phyloP scores from a whole-genome alignment of 805 yeast genomes.

The Cyberlindnera galapagoensis region DNA sequence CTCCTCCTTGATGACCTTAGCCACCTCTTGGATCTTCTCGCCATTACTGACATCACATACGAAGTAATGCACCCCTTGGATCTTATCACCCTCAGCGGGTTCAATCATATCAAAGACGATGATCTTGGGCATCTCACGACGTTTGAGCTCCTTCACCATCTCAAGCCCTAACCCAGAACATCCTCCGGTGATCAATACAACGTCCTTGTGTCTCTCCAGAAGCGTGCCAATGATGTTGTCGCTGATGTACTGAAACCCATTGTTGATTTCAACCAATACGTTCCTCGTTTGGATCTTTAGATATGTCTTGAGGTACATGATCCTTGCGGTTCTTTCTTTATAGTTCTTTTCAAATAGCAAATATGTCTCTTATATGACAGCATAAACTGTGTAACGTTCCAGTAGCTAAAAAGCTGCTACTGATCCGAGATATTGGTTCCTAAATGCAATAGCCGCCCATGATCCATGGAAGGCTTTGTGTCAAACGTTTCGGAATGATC shows the following conservation, averaged over 20 bases:
- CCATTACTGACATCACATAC: slow-evolving; percentile 64
- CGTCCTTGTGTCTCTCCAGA: slow-evolving; percentile 48
- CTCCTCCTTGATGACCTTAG: slow-evolving; percentile 33
- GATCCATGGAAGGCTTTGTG: no score
- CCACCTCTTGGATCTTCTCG: slow-evolving; percentile 35
- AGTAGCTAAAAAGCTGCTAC: no score
- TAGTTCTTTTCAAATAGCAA: no score
- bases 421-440: no score
- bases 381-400: no score
- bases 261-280: slow-evolving; percentile 4
- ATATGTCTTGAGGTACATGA: slow-evolving; percentile 6
- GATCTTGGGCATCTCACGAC: slow-evolving; percentile 39
- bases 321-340: no score
- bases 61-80: slow-evolving; percentile 44
- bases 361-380: no score
- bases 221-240: slow-evolving; percentile 42
- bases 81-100: slow-evolving; percentile 23
- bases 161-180: slow-evolving; percentile 70
- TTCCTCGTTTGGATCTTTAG: slow-evolving; percentile 20
- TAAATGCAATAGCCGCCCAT: no score
- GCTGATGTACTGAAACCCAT: slow-evolving; percentile 19
- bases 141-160: slow-evolving; percentile 41
- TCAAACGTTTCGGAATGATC: no score
- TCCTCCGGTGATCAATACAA: slow-evolving; percentile 82
- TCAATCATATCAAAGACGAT: slow-evolving; percentile 57